Evolutionary conservation across 345 rosid species (phyloP), one percentile per base, ranked within the genome.

Genomic region (Sapria himalayana): DNA sequence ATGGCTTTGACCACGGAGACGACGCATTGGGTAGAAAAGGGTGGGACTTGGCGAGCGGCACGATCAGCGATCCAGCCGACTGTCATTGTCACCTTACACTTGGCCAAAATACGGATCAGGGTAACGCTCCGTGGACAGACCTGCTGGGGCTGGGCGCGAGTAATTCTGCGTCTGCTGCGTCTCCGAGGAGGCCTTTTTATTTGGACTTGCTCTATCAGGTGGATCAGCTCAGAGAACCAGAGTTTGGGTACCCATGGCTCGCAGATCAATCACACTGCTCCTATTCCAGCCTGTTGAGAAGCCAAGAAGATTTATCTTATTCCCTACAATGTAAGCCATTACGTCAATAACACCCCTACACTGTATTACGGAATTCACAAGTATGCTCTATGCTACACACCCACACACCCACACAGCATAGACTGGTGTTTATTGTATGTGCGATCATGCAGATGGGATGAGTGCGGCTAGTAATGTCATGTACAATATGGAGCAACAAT

Each of bases 151-250:
- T 7, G n/a, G n/a, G n/a, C n/a, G n/a, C n/a, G 29, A 44, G 38
- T 4, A 15, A 15, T 45, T 16, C 27, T 6, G 15, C 43, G 10
- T 43, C 50, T 12, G 9, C 5, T 29, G 25, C 27, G 17, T n/a
- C 4, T 46, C 21, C 38, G 15, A 33, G n/a, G 3, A 15, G 22
- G 41, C 39, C 46, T 19, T 46, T 45, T 15, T 36, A n/a, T 34
- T 46, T 51, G 13, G 52, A 48, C 48, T 53, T 45, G 36, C 41
- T 48, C 41, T 36, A 63, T 59, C 76, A 56, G 45, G 57, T 29
- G 22, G 51, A 48, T 12, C 15, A 41, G 22, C 52, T 44, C 44
- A 34, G 37, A 6, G 59, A 48, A 33, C 39, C 48, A 23, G 40
- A 41, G 22, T 35, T 49, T 17, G 53, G 50, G 29, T 56, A 63